Conservation (phyloP, 2,329 filamentous ascomycete species). For the Colletotrichum graminicola region DNA sequence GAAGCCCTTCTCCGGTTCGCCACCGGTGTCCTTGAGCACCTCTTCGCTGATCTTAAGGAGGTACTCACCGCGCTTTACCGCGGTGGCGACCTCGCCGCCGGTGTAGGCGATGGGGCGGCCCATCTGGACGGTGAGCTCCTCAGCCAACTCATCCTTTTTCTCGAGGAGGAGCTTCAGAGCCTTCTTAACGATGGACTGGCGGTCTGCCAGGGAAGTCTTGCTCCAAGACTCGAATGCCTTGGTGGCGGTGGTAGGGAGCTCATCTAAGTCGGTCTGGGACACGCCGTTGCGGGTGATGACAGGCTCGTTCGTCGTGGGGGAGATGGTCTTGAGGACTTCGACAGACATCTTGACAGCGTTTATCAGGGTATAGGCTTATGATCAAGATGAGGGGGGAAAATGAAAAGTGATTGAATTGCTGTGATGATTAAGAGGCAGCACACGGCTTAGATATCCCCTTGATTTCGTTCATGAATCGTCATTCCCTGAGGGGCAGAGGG, state of each 20-base stretch:
- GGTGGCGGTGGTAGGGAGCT: constrained; percentile 78
- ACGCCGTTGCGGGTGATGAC: constrained; percentile 84
- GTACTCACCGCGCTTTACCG: constrained; percentile 87
- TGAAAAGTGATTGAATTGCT: background rate
- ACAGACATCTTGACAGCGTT: constrained; percentile 65
- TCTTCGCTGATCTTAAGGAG: constrained; percentile 86
- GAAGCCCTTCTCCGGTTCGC: constrained; percentile 88
- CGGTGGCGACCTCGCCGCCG: constrained; percentile 85
- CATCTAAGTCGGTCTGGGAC: constrained; percentile 76
- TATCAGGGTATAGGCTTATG: background rate
- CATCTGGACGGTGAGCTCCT: constrained; percentile 94
- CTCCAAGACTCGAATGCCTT: constrained; percentile 83
- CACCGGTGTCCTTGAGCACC: constrained; percentile 81
- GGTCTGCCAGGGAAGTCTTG: constrained; percentile 78
- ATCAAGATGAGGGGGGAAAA: constrained; percentile 2
- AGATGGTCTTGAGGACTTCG: constrained; percentile 82
- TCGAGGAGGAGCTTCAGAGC: constrained; percentile 78
- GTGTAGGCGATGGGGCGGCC: constrained; percentile 91
- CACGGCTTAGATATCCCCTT: constrained; percentile 33
- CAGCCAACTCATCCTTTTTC: constrained; percentile 82
- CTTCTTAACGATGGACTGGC: constrained; percentile 84
- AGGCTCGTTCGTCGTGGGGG: constrained; percentile 87
- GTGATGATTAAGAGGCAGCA: constrained; percentile 24
- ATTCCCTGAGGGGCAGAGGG: constrained; percentile 41
- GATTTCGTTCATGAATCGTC: constrained; percentile 35